phyloP scores from a whole-genome alignment of 495 filamentous ascomycete species.

The Hypoxylon fragiforme region DNA sequence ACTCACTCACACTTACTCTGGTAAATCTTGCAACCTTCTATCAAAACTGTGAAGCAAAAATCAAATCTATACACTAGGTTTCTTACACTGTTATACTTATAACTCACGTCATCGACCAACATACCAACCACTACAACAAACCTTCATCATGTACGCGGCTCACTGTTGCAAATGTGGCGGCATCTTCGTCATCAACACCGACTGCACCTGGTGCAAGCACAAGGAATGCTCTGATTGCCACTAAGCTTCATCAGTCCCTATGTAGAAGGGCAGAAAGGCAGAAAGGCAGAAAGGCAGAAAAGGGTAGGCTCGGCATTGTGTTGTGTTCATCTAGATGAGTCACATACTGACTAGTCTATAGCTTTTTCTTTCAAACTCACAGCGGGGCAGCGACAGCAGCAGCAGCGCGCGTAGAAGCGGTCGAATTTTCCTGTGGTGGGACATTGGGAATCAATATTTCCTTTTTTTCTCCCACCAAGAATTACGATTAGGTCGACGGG shows the following conservation, averaged over 20 bases:
- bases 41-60: no score
- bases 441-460: constrained; percentile 1
- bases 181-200: constrained; percentile 53
- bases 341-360: no score
- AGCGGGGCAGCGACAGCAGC: no score
- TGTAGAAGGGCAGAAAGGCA: neutral
- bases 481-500: constrained; percentile 5
- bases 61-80: no score
- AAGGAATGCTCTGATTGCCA: constrained; percentile 47
- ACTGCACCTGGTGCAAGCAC: constrained; percentile 50
- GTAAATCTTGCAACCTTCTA: neutral
- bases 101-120: neutral
- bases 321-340: neutral
- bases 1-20: no score
- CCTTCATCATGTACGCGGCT: constrained; percentile 42
- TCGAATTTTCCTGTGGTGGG: constrained; percentile 2
- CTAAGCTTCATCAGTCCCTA: constrained; percentile 26
- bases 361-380: no score
- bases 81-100: neutral
- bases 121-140: constrained; percentile 14
- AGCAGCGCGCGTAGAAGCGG: neutral
- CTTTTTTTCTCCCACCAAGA: constrained; percentile 6
- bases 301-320: neutral
- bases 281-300: no score
- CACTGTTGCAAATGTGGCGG: constrained; percentile 54